Evolutionary conservation across 148 eudicot species (phyloP).

Genomic region (Rhododendron kiyosumense): DNA sequence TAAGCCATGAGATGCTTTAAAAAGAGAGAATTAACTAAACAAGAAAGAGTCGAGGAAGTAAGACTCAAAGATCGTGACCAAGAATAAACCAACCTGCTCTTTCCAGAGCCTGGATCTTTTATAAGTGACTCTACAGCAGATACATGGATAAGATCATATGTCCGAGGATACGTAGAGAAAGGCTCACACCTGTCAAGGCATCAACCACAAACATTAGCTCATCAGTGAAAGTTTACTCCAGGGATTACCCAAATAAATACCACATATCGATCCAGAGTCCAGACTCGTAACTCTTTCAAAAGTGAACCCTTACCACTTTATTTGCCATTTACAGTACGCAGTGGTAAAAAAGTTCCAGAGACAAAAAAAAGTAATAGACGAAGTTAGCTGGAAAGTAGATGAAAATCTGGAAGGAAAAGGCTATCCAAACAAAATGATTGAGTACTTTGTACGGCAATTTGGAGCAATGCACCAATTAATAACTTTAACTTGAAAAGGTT

Average conservation of each 20-base stretch:
- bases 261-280: background rate
- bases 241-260: background rate
- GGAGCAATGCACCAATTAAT: background rate
- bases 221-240: background rate
- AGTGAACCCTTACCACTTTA: background rate
- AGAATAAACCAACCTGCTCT: conserved; percentile 49
- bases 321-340: background rate
- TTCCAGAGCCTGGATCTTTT: conserved; percentile 66
- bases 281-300: background rate
- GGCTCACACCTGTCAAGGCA: conserved; percentile 85
- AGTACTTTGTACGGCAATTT: background rate
- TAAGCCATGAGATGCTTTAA: background rate
- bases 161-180: conserved; percentile 99
- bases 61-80: background rate
- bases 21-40: background rate
- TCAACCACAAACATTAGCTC: conserved; percentile 11
- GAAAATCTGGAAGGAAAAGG: background rate
- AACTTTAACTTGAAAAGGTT: background rate
- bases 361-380: background rate
- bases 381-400: background rate
- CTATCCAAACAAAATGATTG: background rate
- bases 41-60: background rate
- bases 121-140: conserved; percentile 71
- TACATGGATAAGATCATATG: conserved; percentile 84
- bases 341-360: background rate